Evolutionary conservation across 805 yeast species (phyloP), one percentile per base, ranked within the genome.

Genomic region (Nakazawaea holstii): DNA sequence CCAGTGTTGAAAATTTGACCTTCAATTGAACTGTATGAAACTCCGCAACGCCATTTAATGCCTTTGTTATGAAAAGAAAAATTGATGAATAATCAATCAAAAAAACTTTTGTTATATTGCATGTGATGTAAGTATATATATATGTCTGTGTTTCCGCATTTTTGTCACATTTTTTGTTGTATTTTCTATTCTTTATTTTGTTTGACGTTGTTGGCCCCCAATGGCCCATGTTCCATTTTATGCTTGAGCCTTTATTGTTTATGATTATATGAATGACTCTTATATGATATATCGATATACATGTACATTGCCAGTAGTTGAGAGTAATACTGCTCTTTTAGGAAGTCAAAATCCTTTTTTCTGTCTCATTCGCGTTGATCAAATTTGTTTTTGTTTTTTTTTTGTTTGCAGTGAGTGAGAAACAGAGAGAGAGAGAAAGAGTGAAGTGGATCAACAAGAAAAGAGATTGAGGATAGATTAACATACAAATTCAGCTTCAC

Each of bases 1-100:
- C 46, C 13, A 39, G 49, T 42, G 46, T 47, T 15, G 49, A 47
- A 13, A 47, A 41, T 27, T 33, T 47, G 26, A 32, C 49, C 4
- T 47, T 47, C 26, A 37, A 47, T 32, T 44, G 40, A 38, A 37
- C 20, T 8, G 36, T 33, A 3, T 6, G 4, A 13, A 15, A 2
- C 15, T 8, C 8, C 14, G 4, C 17, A 33, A 33, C 3, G 8
- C 36, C 7, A 27, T n/a, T 35, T 33, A 15, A n/a, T 26, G n/a
- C 14, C 20, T 14, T 39, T 26, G 20, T 27, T 39, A 27, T 27
- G 28, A 36, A 15, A 39, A 10, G 26, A n/a, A 28, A 17, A 24
- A n/a, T 39, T 39, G n/a, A 17, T 10, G 32, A 30, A 30, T 4
- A 4, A 30, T 30, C 24, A 20, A 20, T 20, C 24, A 3, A 20